Evolutionary conservation across 78 protist genomes (phyloP).

Genomic region (Dictyostelium discoideum): DNA sequence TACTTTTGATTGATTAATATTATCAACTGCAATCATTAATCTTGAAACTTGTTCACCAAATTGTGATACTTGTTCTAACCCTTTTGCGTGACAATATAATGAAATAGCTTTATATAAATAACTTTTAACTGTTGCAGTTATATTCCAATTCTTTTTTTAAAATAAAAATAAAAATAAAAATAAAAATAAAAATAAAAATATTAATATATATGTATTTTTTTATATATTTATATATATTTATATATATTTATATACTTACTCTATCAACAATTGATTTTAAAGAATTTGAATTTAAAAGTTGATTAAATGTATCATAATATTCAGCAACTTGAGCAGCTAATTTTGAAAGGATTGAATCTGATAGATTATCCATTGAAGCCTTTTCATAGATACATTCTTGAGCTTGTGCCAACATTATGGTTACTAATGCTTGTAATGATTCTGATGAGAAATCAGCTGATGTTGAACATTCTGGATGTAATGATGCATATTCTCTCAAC

Average conservation of each 20-base stretch:
- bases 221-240: too few species aligned
- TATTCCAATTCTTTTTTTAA: constrained; percentile 23
- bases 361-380: constrained; percentile 64
- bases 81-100: constrained; percentile 8
- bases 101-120: constrained; percentile 43
- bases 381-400: constrained; percentile 85
- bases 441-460: constrained; percentile 72
- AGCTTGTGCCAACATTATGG: constrained; percentile 76
- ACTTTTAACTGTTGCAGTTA: neutral
- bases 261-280: constrained; percentile 43
- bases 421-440: constrained; percentile 11
- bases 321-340: constrained; percentile 73
- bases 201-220: neutral
- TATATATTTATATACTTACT: neutral
- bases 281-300: constrained; percentile 16
- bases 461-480: constrained; percentile 66
- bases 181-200: neutral
- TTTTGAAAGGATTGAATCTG: constrained; percentile 65
- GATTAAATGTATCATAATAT: constrained; percentile 36
- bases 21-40: constrained; percentile 14
- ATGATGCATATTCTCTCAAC: constrained; percentile 49
- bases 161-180: neutral
- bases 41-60: constrained; percentile 74
- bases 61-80: constrained; percentile 4
- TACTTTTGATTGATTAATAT: constrained; percentile 7